phyloP scores from a whole-genome alignment of 164 flowering plant genomes.

The Warburgia ugandensis region DNA sequence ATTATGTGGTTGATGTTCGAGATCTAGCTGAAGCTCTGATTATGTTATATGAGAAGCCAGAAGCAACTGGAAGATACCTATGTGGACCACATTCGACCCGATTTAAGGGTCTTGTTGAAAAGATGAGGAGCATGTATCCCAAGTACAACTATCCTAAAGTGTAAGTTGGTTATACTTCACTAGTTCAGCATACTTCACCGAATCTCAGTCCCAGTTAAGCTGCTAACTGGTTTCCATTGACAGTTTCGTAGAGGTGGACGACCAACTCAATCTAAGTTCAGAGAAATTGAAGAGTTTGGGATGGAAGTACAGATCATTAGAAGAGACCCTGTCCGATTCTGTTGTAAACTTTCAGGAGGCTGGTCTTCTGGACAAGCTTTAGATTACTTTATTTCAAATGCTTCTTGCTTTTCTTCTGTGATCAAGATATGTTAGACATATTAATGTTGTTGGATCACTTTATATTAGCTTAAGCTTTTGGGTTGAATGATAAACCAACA shows the following conservation, averaged over 20 bases:
- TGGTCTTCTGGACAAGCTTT: constrained; percentile 21
- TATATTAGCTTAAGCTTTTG: no score
- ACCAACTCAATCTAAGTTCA: constrained; percentile 4
- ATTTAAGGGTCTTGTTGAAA: constrained; percentile 27
- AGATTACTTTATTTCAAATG: no score
- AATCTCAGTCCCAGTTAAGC: no score
- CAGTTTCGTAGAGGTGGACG: background rate
- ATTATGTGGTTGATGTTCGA: constrained; percentile 42
- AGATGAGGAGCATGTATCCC: constrained; percentile 39
- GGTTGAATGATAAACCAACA: no score
- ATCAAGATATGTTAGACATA: no score
- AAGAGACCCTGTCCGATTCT: constrained; percentile 43
- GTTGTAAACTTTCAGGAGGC: constrained; percentile 21
- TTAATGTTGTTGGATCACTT: no score
- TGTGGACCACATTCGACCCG: constrained; percentile 24
- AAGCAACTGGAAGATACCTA: constrained; percentile 56
- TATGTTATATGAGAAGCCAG: constrained; percentile 38
- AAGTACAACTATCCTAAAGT: constrained; percentile 33
- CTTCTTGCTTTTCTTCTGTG: no score
- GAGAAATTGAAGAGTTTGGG: constrained; percentile 39
- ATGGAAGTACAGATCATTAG: constrained; percentile 37
- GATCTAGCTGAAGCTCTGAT: constrained; percentile 49
- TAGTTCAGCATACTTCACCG: background rate
- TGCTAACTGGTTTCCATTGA: background rate
- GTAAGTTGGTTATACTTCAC: constrained; percentile 6